Conservation (phyloP, 1,139 yeast species). For the Entelexis sorbosivorans region DNA sequence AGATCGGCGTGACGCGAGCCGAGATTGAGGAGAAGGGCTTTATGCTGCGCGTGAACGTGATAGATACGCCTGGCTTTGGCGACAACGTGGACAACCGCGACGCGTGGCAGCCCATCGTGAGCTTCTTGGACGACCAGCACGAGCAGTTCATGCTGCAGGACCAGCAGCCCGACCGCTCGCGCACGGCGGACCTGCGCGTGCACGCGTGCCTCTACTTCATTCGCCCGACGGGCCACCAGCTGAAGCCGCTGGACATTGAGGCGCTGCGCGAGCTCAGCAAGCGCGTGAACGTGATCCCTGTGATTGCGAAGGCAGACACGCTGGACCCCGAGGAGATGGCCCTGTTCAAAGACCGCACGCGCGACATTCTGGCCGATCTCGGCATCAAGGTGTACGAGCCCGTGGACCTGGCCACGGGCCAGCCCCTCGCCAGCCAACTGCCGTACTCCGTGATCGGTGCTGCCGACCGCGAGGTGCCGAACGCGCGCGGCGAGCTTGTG, state of each 20-base stretch:
- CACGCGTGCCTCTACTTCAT: conserved; percentile 93
- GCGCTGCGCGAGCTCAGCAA: conserved; percentile 80
- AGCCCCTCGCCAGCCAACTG: conserved; percentile 77
- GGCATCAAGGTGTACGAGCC: conserved; percentile 78
- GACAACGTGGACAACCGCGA: conserved; percentile 88
- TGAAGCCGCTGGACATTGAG: conserved; percentile 89
- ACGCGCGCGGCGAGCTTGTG: conserved; percentile 62
- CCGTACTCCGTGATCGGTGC: conserved; percentile 92
- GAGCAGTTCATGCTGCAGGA: conserved; percentile 92
- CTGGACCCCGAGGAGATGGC: conserved; percentile 72
- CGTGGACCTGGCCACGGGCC: conserved; percentile 41
- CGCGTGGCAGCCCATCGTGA: conserved; percentile 88
- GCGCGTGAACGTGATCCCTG: conserved; percentile 87
- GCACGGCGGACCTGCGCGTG: conserved; percentile 62
- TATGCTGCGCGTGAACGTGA: conserved; percentile 68
- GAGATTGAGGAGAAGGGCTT: conserved; percentile 88
- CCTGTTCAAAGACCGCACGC: conserved; percentile 68
- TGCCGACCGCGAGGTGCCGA: conserved; percentile 63
- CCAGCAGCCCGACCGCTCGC: conserved; percentile 73
- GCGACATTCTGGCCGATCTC: conserved; percentile 87
- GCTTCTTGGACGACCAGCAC: conserved; percentile 93
- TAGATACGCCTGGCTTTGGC: conserved; percentile 98
- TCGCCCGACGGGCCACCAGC: conserved; percentile 90
- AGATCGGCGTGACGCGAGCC: conserved; percentile 81
- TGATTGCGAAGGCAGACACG: conserved; percentile 91